Evolutionary conservation across 768 basidiomycete species (phyloP), one percentile per base, ranked within the genome.

Genomic region (Calocera viscosa): DNA sequence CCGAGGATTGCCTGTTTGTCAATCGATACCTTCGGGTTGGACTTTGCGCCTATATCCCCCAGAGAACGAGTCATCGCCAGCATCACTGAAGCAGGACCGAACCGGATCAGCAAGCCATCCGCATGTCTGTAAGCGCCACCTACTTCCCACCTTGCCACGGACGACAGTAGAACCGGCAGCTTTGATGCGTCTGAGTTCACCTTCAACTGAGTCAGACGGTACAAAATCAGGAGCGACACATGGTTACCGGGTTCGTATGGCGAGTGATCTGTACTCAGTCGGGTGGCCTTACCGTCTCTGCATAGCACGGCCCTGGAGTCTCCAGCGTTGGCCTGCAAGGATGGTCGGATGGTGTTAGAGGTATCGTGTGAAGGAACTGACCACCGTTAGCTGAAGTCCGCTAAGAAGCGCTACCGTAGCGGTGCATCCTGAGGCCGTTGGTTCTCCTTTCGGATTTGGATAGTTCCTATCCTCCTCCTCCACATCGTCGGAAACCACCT

Each of bases 401-500:
- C 5, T 32, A 22, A 11, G 5, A 7, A 60, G 53, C 11, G 53
- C 53, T 12, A 60, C 30, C 26, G 53, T 60, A 7, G 53, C 53
- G 2, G 53, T 60, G 30, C 53, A 60, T 12, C 53, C 53, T 11
- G 53, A 60, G 10, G 22, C 5, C 7, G 53, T 60, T 10, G 53
- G 30, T 11, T 60, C 53, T 19, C 53, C 53, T 14, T 5, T 14
- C 2, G 24, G 7, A 10, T 60, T 26, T 32, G 53, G 53, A 60
- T 60, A 60, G 53, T 60, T 60, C 53, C 19, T 26, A 22, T 60
- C 53, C 53, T 60, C 53, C 30, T 60, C 53, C 30, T 60, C 53
- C 26, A 10, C 30, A 5, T 26, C 30, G 14, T 5, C 11, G 10
- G 53, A 26, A 26, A 32, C 14, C 5, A 60, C 53, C 10, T 19